These are phyloP conservation scores for Scheffersomyces amazonensis DNA, from an alignment of 805 yeast species.

Conservation along the genomic window DNA sequence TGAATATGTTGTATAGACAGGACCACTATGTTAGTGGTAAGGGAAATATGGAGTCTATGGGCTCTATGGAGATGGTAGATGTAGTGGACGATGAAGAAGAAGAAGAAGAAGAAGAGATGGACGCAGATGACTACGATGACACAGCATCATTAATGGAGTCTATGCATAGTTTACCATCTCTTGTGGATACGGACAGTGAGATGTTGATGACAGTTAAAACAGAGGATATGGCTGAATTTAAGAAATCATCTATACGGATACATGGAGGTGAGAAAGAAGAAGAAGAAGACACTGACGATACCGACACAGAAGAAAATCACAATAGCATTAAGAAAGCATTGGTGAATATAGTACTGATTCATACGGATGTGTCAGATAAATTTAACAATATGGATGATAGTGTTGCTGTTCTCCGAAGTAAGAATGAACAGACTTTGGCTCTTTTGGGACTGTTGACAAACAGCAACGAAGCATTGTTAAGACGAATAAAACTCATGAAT, in stretches of 20 bases:
- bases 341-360: neutral
- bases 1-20: too few species aligned
- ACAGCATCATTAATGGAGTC: slow-evolving; percentile 11
- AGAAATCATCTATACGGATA: neutral
- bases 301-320: neutral
- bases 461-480: too few species aligned
- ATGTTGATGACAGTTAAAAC: too few species aligned
- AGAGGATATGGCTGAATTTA: too few species aligned
- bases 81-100: too few species aligned
- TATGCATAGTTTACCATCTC: slow-evolving; percentile 2
- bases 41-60: too few species aligned
- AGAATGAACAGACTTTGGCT: neutral
- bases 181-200: neutral
- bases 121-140: slow-evolving; percentile 7
- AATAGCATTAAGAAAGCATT: neutral
- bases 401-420: neutral
- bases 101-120: slow-evolving; percentile 3
- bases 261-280: neutral
- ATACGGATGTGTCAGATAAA: neutral
- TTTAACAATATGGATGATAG: neutral
- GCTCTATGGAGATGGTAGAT: too few species aligned
- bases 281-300: neutral
- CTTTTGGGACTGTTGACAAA: too few species aligned
- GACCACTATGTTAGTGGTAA: too few species aligned
- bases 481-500: too few species aligned